Conservation (phyloP, 805 yeast species). For the Cyberlindnera maritima region DNA sequence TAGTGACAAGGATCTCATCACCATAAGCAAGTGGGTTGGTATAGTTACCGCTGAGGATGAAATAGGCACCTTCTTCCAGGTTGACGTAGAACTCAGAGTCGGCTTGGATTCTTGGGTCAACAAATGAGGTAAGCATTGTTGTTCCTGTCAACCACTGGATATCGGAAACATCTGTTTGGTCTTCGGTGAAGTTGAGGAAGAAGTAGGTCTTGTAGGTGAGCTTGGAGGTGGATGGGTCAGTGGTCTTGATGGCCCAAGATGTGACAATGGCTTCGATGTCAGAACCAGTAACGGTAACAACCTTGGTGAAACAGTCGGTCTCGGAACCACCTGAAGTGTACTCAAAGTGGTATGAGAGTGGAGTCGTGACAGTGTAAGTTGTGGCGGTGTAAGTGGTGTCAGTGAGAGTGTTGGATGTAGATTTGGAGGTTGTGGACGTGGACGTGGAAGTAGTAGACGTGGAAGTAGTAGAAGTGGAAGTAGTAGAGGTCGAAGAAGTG, state of each 20-base stretch:
- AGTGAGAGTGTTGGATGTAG: slow-evolving; percentile 4
- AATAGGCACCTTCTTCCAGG: slow-evolving; percentile 19
- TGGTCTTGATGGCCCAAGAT: slow-evolving; percentile 9
- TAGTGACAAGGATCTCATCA: slow-evolving; percentile 5
- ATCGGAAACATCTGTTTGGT: slow-evolving; percentile 17
- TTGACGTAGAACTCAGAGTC: slow-evolving; percentile 17
- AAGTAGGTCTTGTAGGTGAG: slow-evolving; percentile 9
- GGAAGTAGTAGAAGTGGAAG: not conserved
- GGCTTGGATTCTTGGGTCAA: not conserved
- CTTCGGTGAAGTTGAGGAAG: slow-evolving; percentile 19
- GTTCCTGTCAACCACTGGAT: slow-evolving; percentile 15
- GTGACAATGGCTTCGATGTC: slow-evolving; percentile 4
- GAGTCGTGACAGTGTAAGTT: slow-evolving; percentile 17
- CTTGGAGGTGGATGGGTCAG: not conserved
- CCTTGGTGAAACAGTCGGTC: slow-evolving; percentile 12
- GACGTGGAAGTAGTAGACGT: slow-evolving; percentile 5
- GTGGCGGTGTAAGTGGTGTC: slow-evolving; percentile 6
- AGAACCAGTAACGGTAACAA: not conserved
- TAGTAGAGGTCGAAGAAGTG: slow-evolving; percentile 25
- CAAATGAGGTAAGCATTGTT: not conserved
- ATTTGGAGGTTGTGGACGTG: slow-evolving; percentile 3
- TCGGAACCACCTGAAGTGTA: slow-evolving; percentile 9
- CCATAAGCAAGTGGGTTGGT: slow-evolving; percentile 2
- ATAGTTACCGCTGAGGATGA: not conserved
- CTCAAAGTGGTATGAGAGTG: slow-evolving; percentile 4